Percentiles rank a stretch among this genome's conserved stretches.
Evolutionary conservation across 805 yeast genomes (phyloP).

Genomic region (Metschnikowia rubicola): DNA sequence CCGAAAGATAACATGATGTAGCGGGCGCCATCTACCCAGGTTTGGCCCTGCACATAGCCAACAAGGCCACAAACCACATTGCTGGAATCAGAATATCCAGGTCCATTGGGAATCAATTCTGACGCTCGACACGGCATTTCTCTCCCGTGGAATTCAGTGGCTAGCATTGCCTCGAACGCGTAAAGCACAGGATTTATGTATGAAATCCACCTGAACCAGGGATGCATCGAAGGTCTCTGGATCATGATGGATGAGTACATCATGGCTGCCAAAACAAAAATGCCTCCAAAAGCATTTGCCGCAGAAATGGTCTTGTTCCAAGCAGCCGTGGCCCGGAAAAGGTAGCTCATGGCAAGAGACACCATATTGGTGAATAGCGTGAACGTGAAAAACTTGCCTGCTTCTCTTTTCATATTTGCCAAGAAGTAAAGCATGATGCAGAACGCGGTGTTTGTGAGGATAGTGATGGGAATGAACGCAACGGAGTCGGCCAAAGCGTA

Average conservation of each 20-base stretch:
- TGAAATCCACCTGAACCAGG: conserved; percentile 37
- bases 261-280: conserved; percentile 33
- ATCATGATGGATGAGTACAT: conserved; percentile 32
- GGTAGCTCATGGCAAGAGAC: conserved; percentile 51
- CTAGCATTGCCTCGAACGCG: conserved; percentile 28
- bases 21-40: conserved; percentile 27
- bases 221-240: conserved; percentile 33
- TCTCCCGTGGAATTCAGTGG: conserved; percentile 30
- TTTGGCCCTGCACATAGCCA: conserved; percentile 16
- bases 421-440: conserved; percentile 54
- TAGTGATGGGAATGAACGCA: conserved; percentile 31
- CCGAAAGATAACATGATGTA: conserved; percentile 32
- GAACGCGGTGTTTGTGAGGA: conserved; percentile 43
- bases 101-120: conserved; percentile 25
- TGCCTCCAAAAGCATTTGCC: conserved; percentile 55
- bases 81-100: conserved; percentile 17
- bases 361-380: conserved; percentile 45
- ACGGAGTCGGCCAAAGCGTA: conserved; percentile 25
- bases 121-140: conserved; percentile 23
- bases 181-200: conserved; percentile 33
- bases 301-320: conserved; percentile 50
- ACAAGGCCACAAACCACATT: conserved; percentile 15
- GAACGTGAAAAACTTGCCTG: conserved; percentile 54
- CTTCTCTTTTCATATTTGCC: conserved; percentile 46
- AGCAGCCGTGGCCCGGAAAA: conserved; percentile 53